Evolutionary conservation across 768 basidiomycete genomes (phyloP).

Genomic region (Leccinum boreale): DNA sequence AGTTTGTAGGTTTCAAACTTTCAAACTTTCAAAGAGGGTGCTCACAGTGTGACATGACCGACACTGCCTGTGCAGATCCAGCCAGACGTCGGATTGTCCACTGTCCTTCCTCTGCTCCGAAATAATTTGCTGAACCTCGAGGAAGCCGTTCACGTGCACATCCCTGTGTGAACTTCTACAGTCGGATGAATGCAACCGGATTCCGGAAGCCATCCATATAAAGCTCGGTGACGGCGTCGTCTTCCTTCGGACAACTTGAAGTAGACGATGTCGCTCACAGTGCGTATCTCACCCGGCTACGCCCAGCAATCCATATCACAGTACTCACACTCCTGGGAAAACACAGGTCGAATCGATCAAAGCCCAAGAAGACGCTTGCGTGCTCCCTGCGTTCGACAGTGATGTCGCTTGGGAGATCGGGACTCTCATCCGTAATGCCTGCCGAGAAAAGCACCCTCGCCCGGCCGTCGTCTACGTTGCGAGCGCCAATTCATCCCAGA

Average conservation of each 20-base stretch:
- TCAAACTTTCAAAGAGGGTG: too few species aligned
- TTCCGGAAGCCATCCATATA: background rate
- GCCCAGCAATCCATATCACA: background rate
- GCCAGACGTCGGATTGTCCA: background rate
- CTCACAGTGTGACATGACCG: too few species aligned
- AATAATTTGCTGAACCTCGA: background rate
- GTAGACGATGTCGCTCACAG: slow-evolving; percentile 10
- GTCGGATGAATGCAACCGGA: background rate
- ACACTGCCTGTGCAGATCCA: background rate
- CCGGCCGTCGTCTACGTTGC: slow-evolving; percentile 29
- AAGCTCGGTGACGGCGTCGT: background rate
- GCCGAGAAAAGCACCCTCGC: slow-evolving; percentile 15
- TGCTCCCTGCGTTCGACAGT: slow-evolving; percentile 28
- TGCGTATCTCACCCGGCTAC: background rate
- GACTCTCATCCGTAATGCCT: slow-evolving; percentile 20
- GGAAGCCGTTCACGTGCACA: background rate
- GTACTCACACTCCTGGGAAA: background rate
- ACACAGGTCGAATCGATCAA: slow-evolving; percentile 18
- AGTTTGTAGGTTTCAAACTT: too few species aligned
- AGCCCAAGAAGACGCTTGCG: slow-evolving; percentile 25
- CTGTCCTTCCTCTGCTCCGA: background rate
- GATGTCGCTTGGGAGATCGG: slow-evolving; percentile 35
- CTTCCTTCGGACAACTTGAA: background rate
- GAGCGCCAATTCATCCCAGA: slow-evolving; percentile 28
- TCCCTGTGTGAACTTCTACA: background rate